These are phyloP conservation scores for Metarhizium sp. DNA, from an alignment of 2,329 filamentous ascomycete genomes.

Conservation along the genomic window DNA sequence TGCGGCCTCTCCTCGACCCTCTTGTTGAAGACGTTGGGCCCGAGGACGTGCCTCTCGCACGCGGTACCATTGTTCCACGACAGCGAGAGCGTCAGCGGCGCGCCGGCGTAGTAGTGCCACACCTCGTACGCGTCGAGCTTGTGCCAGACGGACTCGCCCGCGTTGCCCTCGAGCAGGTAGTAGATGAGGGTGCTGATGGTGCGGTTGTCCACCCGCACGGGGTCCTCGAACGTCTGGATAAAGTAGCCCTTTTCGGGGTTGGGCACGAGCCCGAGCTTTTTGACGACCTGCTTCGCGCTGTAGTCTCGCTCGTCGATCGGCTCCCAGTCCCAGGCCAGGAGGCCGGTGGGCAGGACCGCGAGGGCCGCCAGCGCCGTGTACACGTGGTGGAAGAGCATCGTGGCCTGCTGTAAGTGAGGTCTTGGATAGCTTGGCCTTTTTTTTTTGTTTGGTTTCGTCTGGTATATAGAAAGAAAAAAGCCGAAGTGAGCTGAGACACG, in stretches of 20 bases:
- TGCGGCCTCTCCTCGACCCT: slow-evolving; percentile 30
- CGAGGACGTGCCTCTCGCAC: slow-evolving; percentile 26
- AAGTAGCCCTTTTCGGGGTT: slow-evolving; percentile 41
- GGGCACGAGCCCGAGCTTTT: slow-evolving; percentile 29
- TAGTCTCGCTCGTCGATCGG: background rate
- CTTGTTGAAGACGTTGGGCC: slow-evolving; percentile 27
- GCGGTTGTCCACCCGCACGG: slow-evolving; percentile 18
- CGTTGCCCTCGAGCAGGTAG: slow-evolving; percentile 37
- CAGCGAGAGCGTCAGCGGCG: slow-evolving; percentile 35
- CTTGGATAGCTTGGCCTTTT: too few relatives aligned
- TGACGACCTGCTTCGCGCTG: slow-evolving; percentile 33
- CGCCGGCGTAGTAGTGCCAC: slow-evolving; percentile 46
- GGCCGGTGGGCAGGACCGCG: too few relatives aligned
- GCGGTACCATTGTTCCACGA: slow-evolving; percentile 32
- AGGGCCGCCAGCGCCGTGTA: too few relatives aligned
- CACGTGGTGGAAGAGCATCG: too few relatives aligned
- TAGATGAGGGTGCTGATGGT: slow-evolving; percentile 41
- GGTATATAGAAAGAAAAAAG: too few relatives aligned
- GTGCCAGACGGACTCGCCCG: slow-evolving; percentile 38
- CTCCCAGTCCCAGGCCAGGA: too few relatives aligned
- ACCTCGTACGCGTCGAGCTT: slow-evolving; percentile 36
- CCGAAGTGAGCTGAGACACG: too few relatives aligned
- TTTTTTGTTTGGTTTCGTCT: too few relatives aligned
- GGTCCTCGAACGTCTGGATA: slow-evolving; percentile 36
- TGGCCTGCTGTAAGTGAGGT: too few relatives aligned